phyloP scores from a whole-genome alignment of 139 green algal genomes.

The Dunaliella sp. region DNA sequence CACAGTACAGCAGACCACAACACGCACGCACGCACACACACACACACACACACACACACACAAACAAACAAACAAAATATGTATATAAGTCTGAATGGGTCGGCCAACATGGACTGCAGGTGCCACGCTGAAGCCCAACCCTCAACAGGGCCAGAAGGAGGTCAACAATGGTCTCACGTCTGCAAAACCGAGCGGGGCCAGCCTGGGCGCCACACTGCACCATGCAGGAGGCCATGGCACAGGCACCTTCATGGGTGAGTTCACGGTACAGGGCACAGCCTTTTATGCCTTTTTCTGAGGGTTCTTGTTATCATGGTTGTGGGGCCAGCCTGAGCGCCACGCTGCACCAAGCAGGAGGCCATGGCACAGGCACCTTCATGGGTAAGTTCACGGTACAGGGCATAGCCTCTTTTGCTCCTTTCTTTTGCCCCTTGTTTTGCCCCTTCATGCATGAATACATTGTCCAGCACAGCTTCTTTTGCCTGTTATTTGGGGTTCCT shows the following conservation, averaged over 20 bases:
- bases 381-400: neutral
- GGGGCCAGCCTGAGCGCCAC: neutral
- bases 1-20: too few relatives aligned
- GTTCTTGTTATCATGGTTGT: too few relatives aligned
- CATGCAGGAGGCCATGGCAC: neutral
- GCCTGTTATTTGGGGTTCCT: too few relatives aligned
- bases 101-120: neutral
- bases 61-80: too few relatives aligned
- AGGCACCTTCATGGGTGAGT: neutral
- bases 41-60: too few relatives aligned
- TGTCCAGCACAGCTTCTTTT: too few relatives aligned
- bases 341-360: neutral
- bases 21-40: too few relatives aligned
- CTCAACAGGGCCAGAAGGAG: neutral
- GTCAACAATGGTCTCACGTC: neutral
- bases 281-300: too few relatives aligned
- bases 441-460: too few relatives aligned
- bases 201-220: neutral
- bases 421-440: too few relatives aligned
- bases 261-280: neutral
- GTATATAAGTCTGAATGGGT: neutral
- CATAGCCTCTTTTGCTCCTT: too few relatives aligned
- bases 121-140: neutral
- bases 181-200: neutral
- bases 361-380: neutral